Conservation (phyloP, 495 filamentous ascomycete species). For the Penicillium alfredii region DNA sequence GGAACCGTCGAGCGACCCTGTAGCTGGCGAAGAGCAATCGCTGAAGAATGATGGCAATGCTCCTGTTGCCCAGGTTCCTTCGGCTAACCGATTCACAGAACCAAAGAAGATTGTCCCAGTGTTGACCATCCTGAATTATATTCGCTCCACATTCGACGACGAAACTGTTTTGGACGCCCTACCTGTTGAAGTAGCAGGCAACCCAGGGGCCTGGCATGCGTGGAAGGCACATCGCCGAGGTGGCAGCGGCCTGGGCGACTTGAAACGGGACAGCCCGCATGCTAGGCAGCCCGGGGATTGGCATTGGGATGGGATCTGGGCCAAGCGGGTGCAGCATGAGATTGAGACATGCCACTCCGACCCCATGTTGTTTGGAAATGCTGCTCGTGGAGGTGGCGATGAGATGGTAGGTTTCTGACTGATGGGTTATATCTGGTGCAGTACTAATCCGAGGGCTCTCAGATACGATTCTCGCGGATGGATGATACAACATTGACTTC, state of each 20-base stretch:
- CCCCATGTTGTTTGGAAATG: slow-evolving; percentile 63
- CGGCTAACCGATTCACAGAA: slow-evolving; percentile 14
- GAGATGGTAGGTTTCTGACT: slow-evolving; percentile 54
- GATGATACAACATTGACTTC: slow-evolving; percentile 53
- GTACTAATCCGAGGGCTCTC: slow-evolving; percentile 8
- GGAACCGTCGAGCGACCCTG: background rate
- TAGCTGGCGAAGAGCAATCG: slow-evolving; percentile 1
- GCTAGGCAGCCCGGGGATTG: slow-evolving; percentile 68
- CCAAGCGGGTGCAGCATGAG: slow-evolving; percentile 69
- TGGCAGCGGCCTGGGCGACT: slow-evolving; percentile 7
- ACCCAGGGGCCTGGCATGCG: slow-evolving; percentile 84
- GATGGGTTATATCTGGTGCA: slow-evolving; percentile 5
- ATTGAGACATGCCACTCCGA: slow-evolving; percentile 73
- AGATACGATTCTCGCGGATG: slow-evolving; percentile 68
- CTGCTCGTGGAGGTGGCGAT: slow-evolving; percentile 50
- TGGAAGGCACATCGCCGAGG: slow-evolving; percentile 65
- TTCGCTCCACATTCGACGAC: slow-evolving; percentile 75
- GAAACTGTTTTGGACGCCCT: slow-evolving; percentile 69
- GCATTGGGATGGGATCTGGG: slow-evolving; percentile 97
- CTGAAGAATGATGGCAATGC: slow-evolving; percentile 4
- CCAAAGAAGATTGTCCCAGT: slow-evolving; percentile 29
- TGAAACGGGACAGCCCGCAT: slow-evolving; percentile 32
- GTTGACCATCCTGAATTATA: slow-evolving; percentile 60
- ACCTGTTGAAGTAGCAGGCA: slow-evolving; percentile 74
- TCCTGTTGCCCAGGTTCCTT: slow-evolving; percentile 13